Conservation (phyloP, 441 rosid species). For the Dalechampia spathulata region DNA sequence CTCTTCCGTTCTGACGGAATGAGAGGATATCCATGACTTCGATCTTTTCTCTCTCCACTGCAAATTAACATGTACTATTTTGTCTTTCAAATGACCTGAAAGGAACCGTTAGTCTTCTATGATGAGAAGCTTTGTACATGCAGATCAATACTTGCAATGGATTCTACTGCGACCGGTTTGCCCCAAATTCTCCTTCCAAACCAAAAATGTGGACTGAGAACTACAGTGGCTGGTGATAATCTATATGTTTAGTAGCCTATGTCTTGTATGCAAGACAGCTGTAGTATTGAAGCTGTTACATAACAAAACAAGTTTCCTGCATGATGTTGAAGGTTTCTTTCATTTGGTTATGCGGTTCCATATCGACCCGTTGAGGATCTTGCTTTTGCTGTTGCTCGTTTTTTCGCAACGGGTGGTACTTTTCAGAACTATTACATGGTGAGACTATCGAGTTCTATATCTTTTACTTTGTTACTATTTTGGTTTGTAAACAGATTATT, state of each 20-base stretch:
- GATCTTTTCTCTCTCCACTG: not conserved
- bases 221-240: slow-evolving; percentile 53
- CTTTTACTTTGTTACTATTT: not conserved
- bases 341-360: slow-evolving; percentile 65
- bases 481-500: not conserved
- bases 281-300: not conserved
- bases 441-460: slow-evolving; percentile 8
- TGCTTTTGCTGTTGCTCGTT: slow-evolving; percentile 64
- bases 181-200: slow-evolving; percentile 56
- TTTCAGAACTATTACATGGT: slow-evolving; percentile 76
- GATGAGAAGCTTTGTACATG: slow-evolving; percentile 9
- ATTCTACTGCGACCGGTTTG: slow-evolving; percentile 54
- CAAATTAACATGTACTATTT: not conserved
- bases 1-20: not conserved
- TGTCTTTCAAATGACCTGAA: not conserved
- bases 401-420: slow-evolving; percentile 61
- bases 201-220: slow-evolving; percentile 77
- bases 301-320: not conserved
- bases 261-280: slow-evolving; percentile 3
- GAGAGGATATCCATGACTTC: not conserved
- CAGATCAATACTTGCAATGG: slow-evolving; percentile 78
- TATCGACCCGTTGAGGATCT: slow-evolving; percentile 66
- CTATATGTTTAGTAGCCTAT: not conserved
- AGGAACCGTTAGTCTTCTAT: not conserved
- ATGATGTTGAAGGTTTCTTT: slow-evolving; percentile 38